Evolutionary conservation across 2,329 filamentous ascomycete genomes (phyloP), one percentile per base, ranked within the genome.

Genomic region (Epichloe elymi): DNA sequence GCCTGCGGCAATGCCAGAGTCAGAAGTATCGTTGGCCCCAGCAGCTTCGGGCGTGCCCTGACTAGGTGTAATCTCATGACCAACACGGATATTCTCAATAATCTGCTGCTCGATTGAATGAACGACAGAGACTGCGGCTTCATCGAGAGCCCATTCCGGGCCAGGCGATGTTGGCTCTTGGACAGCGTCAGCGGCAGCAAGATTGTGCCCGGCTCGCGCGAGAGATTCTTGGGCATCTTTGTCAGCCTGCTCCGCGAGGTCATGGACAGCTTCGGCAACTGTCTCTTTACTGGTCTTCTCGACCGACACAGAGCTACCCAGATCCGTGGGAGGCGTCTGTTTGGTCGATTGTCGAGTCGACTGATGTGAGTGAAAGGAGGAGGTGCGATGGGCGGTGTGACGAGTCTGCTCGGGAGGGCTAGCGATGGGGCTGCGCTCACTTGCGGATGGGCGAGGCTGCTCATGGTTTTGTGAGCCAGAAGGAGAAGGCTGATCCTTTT

Each of bases 221-320:
- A 88, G 67, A 44, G 83, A 82, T 60, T 85, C 78, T 58, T 82
- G 80, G 3, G 85, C 82, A 60, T 76, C 73, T 7, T 67, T 65
- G 54, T 77, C 69, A 19, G 67, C 74, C 57, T 70, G 68, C 47
- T 65, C 65, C 42, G 83, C 85, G 56, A 89, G 71, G 41, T 81
- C 82, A 56, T 73, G 77, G 40, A 89, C 73, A 26, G 85, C 82
- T 51, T 87, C 80, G 19, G 84, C 74, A 33, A 93, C 85, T 47
- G 82, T 85, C 65, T 88, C 83, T 57, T 73, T 79, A 49, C 79
- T 84, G 2, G 40, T 6, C 65, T 85, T 82, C 55, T 75, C 79
- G 50, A 54, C 54, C 30, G 60, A 54, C 45, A 55, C 56, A 41
- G 60, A 58, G 49, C 57, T 58, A 35, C 62, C 65, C 40, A 61